Base-by-base conservation (phyloP, 495 filamentous ascomycete species). In the Geoglossum glabrum region DNA sequence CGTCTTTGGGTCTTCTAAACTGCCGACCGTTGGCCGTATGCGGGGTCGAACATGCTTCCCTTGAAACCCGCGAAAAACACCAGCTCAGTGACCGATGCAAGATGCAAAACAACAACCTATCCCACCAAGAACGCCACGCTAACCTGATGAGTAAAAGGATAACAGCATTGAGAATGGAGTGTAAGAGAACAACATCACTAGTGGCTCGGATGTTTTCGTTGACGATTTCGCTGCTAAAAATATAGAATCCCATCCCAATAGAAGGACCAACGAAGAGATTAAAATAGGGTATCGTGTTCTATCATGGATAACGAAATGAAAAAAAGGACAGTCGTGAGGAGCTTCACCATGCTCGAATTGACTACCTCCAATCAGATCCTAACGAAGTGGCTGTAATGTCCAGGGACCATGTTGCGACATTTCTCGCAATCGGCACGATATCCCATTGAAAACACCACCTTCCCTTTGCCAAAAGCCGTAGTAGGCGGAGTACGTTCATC, bases 351-450 rank as follows among this genome's bases (percentile, higher is more conserved):
- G 10, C 21, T 21, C 21, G 7, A 17, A 7, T 2, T 19, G 17
- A n/a, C 21, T 13, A 17, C 25, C 30, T 30, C 26, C 3, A 17
- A 36, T 57, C 19, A 59, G 3, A 6, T 26, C 64, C 66, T 28
- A 38, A 86, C 78, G 50, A 90, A 88, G 68, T 95, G 88, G 63
- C 83, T 89, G 63, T 89, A 90, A 67, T 95, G 88, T 0, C 88
- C 87, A 0, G 87, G 87, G 30, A 90, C 82, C 67, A 80, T 83
- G 62, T 73, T 73, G 54, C 75, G 76, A 67, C 88, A 95, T 70
- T 90, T 90, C 56, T 89, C 86, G 68, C 88, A 95, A 67, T 90
- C 86, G 13, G 82, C 79, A 43, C 87, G 74, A 69, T 84, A 92
- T 21, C 88, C 88, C 81, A 95, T 89, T 60, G 79, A 82, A 63